These are phyloP conservation scores for Ophiognomonia clavigignenti-juglandacearum DNA, from an alignment of 2,329 filamentous ascomycete species.

Conservation along the genomic window DNA sequence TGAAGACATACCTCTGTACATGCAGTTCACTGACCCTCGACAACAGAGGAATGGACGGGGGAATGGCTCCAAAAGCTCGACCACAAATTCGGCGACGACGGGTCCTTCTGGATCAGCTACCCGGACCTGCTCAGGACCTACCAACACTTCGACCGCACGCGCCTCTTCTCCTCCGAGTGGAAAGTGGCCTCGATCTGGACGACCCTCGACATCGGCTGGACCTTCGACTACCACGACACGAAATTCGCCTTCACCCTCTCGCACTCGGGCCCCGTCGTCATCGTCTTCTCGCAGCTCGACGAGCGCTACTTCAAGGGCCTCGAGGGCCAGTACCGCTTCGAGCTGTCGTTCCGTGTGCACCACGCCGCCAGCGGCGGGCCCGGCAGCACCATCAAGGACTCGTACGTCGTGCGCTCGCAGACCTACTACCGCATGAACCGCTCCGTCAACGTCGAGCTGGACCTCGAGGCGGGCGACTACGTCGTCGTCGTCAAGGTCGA, in stretches of 20 bases:
- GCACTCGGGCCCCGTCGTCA: constrained; percentile 51
- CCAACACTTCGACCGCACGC: constrained; percentile 55
- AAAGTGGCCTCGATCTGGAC: constrained; percentile 56
- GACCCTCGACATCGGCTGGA: constrained; percentile 58
- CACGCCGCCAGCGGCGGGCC: constrained; percentile 44
- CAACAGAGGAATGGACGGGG: constrained; percentile 51
- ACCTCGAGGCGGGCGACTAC: constrained; percentile 52
- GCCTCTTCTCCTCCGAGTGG: constrained; percentile 58
- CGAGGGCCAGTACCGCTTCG: constrained; percentile 50
- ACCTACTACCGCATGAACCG: constrained; percentile 54
- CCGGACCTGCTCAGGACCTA: constrained; percentile 59
- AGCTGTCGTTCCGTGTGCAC: constrained; percentile 37
- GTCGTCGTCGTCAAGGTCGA: constrained; percentile 52
- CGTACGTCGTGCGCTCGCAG: constrained; percentile 54
- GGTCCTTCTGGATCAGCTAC: constrained; percentile 61
- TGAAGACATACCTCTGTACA: too few species aligned
- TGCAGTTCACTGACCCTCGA: neutral
- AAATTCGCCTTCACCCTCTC: constrained; percentile 55
- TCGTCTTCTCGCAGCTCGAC: constrained; percentile 59
- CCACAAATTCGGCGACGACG: constrained; percentile 57
- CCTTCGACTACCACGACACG: constrained; percentile 53
- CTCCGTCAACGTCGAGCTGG: constrained; percentile 55
- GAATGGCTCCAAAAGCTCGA: constrained; percentile 53
- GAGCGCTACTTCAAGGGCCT: constrained; percentile 58
- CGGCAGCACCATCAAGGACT: too few species aligned